Evolutionary conservation across 352 stramenopile species (phyloP).

Genomic region (Globisporangium alternatum): DNA sequence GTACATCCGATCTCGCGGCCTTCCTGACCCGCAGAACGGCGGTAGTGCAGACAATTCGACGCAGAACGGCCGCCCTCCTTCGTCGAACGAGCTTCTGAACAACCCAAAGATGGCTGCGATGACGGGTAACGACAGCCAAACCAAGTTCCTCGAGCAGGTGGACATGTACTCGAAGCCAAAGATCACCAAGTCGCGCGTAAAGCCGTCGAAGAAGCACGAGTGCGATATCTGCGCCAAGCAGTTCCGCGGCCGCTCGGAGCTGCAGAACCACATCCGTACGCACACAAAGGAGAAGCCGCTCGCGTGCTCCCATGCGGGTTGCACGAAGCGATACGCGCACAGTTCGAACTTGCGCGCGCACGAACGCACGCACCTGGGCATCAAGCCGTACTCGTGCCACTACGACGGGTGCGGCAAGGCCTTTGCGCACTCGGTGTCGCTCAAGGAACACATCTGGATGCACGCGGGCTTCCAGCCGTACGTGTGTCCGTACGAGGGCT

Average conservation of each 20-base stretch:
- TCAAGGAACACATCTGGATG: slow-evolving; percentile 92
- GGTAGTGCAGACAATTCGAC: slow-evolving; percentile 8
- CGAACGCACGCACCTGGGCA: slow-evolving; percentile 85
- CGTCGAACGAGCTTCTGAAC: slow-evolving; percentile 32
- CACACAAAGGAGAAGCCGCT: slow-evolving; percentile 90
- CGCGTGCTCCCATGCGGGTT: slow-evolving; percentile 83
- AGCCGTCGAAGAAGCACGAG: slow-evolving; percentile 85
- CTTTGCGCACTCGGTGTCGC: slow-evolving; percentile 88
- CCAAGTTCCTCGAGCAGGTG: slow-evolving; percentile 86
- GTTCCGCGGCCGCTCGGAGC: slow-evolving; percentile 78
- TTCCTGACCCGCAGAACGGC: slow-evolving; percentile 17
- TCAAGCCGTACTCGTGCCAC: slow-evolving; percentile 91
- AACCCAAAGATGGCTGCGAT: slow-evolving; percentile 73
- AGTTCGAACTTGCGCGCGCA: slow-evolving; percentile 90
- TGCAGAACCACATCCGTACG: slow-evolving; percentile 88
- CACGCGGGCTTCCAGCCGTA: slow-evolving; percentile 90
- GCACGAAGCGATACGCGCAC: slow-evolving; percentile 88
- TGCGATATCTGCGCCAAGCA: slow-evolving; percentile 84
- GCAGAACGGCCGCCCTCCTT: slow-evolving; percentile 7
- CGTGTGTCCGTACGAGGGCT: slow-evolving; percentile 88
- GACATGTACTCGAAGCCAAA: slow-evolving; percentile 89
- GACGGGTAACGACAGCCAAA: slow-evolving; percentile 71
- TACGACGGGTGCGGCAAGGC: slow-evolving; percentile 88
- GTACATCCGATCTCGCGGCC: slow-evolving; percentile 71
- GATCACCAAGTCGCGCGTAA: slow-evolving; percentile 83